Percentiles rank a stretch among this genome's conserved stretches.
phyloP scores from a whole-genome alignment of 768 basidiomycete genomes.

The Tulasnella sp. region DNA sequence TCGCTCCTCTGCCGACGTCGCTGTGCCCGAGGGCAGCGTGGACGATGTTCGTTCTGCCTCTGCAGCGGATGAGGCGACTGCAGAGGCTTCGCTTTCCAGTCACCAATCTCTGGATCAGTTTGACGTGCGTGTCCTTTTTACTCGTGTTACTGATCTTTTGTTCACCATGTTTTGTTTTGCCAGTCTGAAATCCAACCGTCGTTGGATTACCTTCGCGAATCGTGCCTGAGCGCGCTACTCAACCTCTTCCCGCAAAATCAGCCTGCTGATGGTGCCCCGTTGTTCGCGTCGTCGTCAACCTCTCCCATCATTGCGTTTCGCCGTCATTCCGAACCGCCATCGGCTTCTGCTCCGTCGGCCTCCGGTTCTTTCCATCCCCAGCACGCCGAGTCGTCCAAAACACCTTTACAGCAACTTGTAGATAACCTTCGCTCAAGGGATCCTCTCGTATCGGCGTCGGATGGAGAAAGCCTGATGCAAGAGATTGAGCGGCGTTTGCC shows the following conservation, averaged over 20 bases:
- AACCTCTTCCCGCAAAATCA: constrained; percentile 34
- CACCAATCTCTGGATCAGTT: background rate
- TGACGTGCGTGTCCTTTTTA: background rate
- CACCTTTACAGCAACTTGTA: constrained; percentile 46
- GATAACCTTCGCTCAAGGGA: constrained; percentile 46
- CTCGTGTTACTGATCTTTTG: background rate
- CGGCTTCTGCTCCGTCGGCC: constrained; percentile 21
- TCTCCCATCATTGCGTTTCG: constrained; percentile 49
- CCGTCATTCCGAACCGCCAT: constrained; percentile 44
- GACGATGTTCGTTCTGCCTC: background rate
- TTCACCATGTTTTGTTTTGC: background rate
- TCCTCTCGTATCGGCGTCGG: constrained; percentile 10
- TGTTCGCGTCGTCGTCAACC: constrained; percentile 37
- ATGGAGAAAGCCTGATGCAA: constrained; percentile 31
- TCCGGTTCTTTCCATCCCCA: constrained; percentile 26
- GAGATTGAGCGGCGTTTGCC: background rate
- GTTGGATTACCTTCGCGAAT: constrained; percentile 58
- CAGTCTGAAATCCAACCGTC: constrained; percentile 31
- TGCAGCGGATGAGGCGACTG: background rate
- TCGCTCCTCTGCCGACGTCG: background rate
- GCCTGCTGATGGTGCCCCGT: constrained; percentile 31
- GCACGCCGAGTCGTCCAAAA: constrained; percentile 21
- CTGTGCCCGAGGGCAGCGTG: background rate
- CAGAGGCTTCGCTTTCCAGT: background rate
- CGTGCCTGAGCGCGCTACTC: constrained; percentile 61